Evolutionary conservation across 2,329 filamentous ascomycete genomes (phyloP).

Genomic region (Botrytis fabae): DNA sequence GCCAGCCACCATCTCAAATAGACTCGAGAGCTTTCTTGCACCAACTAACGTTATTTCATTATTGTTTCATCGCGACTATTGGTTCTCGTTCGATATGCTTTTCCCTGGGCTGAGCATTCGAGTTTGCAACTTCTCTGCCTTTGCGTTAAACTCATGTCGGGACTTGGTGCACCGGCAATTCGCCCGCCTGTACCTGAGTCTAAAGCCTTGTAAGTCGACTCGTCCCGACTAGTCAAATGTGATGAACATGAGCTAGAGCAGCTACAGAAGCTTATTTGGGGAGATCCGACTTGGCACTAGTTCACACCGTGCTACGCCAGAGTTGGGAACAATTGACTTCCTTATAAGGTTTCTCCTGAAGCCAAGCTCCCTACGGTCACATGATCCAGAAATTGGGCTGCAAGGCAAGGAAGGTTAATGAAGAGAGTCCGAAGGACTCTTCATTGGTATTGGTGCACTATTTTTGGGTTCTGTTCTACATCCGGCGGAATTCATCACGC

Average conservation of each 20-base stretch:
- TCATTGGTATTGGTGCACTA: background rate
- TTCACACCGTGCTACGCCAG: background rate
- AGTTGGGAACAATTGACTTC: background rate
- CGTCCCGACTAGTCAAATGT: background rate
- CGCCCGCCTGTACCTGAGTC: background rate
- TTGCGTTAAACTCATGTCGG: background rate
- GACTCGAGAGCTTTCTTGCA: background rate
- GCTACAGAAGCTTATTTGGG: constrained; percentile 3
- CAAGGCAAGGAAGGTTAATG: background rate
- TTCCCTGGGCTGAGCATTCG: background rate
- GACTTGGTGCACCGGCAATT: background rate
- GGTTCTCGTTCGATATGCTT: background rate
- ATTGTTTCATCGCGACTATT: background rate
- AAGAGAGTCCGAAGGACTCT: background rate
- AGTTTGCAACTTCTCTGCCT: background rate
- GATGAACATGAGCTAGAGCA: background rate
- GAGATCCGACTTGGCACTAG: constrained; percentile 11
- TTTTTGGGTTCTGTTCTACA: background rate
- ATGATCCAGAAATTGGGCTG: background rate
- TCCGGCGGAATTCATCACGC: background rate
- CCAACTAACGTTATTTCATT: background rate
- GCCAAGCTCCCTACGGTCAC: background rate
- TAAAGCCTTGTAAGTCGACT: background rate
- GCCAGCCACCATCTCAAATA: background rate
- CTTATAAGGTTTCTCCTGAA: background rate